Percentiles rank a stretch among this genome's conserved stretches.
phyloP scores from a whole-genome alignment of 495 filamentous ascomycete genomes.

The Neurospora terricola region DNA sequence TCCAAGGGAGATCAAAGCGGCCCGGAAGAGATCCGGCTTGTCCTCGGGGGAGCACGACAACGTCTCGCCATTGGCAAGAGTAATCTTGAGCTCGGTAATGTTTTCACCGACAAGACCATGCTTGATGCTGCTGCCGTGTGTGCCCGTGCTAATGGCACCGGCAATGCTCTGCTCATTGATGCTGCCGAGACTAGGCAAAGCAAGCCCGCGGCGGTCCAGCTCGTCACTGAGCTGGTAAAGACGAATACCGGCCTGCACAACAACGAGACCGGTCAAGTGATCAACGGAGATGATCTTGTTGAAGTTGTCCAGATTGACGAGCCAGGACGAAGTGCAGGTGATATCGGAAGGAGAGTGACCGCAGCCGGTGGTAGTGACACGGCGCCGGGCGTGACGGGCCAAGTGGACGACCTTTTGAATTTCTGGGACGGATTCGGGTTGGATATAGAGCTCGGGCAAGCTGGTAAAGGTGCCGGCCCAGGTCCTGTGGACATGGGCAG shows the following conservation, averaged over 20 bases:
- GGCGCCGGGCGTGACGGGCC: constrained; percentile 69
- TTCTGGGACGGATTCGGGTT: constrained; percentile 66
- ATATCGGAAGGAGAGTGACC: constrained; percentile 87
- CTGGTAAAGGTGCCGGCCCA: constrained; percentile 91
- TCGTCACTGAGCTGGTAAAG: constrained; percentile 57
- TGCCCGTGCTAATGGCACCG: constrained; percentile 85
- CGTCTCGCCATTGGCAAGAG: constrained; percentile 70
- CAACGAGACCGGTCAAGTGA: constrained; percentile 49
- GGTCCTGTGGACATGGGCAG: constrained; percentile 73
- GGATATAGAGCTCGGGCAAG: constrained; percentile 80
- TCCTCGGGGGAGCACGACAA: constrained; percentile 61
- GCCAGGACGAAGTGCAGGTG: constrained; percentile 90
- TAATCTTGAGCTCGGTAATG: constrained; percentile 62
- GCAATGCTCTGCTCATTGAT: constrained; percentile 92
- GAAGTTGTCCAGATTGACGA: constrained; percentile 85
- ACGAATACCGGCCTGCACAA: constrained; percentile 77
- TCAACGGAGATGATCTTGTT: constrained; percentile 61
- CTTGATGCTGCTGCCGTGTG: constrained; percentile 75
- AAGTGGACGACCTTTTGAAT: constrained; percentile 74
- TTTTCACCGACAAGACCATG: constrained; percentile 79
- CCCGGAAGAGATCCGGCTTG: constrained; percentile 74
- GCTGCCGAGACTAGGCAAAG: constrained; percentile 82
- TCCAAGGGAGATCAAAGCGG: constrained; percentile 77
- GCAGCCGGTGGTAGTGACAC: constrained; percentile 71
- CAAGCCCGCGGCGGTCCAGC: constrained; percentile 62